Conservation (phyloP, 1,139 yeast species). For the Geotrichum citri-aurantii region DNA sequence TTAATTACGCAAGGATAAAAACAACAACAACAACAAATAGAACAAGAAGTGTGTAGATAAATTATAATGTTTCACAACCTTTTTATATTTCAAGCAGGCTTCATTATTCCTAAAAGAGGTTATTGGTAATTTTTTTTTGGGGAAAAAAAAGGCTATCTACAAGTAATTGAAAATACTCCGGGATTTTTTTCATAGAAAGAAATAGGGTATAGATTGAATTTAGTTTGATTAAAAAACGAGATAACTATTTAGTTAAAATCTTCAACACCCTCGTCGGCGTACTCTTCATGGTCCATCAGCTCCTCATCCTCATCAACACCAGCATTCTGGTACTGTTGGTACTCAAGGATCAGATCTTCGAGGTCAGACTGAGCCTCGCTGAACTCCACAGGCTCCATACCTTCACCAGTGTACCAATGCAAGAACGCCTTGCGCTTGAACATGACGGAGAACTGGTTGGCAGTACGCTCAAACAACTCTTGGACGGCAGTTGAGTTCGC, state of each 20-base stretch:
- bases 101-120: too few species aligned
- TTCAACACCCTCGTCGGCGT: slow-evolving; percentile 2
- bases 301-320: slow-evolving; percentile 35
- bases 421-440: slow-evolving; percentile 43
- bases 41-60: too few species aligned
- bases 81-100: too few species aligned
- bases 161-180: too few species aligned
- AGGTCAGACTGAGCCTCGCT: slow-evolving; percentile 43
- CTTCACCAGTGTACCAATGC: slow-evolving; percentile 45
- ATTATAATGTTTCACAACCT: too few species aligned
- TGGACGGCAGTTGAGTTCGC: slow-evolving; percentile 44
- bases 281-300: slow-evolving; percentile 28
- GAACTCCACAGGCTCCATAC: slow-evolving; percentile 45
- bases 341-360: slow-evolving; percentile 40
- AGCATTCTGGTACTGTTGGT: slow-evolving; percentile 44
- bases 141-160: too few species aligned
- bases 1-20: too few species aligned
- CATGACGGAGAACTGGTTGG: slow-evolving; percentile 41
- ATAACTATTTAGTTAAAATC: not conserved
- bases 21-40: too few species aligned
- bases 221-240: too few species aligned
- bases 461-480: slow-evolving; percentile 40
- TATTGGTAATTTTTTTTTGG: too few species aligned
- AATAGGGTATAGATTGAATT: not conserved
- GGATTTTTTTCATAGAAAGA: too few species aligned